A percentile compares a stretch with the other conserved stretches of the same genome.
Evolutionary conservation across 1,284 basidiomycete genomes (phyloP).

Genomic region (Mycosarcoma maydis): DNA sequence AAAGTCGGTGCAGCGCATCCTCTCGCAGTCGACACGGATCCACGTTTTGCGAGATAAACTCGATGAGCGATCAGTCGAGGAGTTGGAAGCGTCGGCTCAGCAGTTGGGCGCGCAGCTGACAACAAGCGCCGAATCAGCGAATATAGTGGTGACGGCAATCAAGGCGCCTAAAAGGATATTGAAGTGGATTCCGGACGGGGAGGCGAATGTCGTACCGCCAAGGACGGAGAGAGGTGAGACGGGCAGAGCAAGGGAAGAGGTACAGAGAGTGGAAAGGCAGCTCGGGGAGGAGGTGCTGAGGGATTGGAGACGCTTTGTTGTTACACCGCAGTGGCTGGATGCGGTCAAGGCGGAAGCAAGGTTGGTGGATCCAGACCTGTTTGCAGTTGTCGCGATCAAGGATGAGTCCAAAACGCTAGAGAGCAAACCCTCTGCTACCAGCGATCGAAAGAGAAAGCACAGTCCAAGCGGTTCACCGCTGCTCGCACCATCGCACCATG

Average conservation of each 20-base stretch:
- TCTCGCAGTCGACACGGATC: constrained; percentile 37
- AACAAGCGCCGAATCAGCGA: constrained; percentile 10
- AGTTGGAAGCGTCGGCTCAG: constrained; percentile 14
- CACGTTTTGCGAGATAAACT: constrained; percentile 42
- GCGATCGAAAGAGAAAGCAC: constrained; percentile 15
- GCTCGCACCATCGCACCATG: constrained; percentile 1
- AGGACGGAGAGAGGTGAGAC: background rate
- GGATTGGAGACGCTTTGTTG: constrained; percentile 44
- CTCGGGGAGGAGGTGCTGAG: constrained; percentile 16
- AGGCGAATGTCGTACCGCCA: constrained; percentile 10
- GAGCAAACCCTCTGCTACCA: background rate
- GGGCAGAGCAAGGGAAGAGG: background rate
- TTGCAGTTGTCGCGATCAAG: constrained; percentile 16
- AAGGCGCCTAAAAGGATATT: constrained; percentile 37
- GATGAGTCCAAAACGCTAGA: background rate
- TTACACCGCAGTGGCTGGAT: constrained; percentile 28
- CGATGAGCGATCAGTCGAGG: background rate
- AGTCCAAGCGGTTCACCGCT: constrained; percentile 22
- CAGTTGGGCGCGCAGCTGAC: constrained; percentile 42
- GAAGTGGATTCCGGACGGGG: constrained; percentile 24
- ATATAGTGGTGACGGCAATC: constrained; percentile 35
- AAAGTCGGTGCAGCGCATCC: constrained; percentile 10
- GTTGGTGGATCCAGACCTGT: constrained; percentile 43
- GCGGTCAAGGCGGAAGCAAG: constrained; percentile 10
- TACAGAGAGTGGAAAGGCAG: background rate